Conservation (phyloP, 2,329 filamentous ascomycete species). For the Fusarium brachygibbosum region DNA sequence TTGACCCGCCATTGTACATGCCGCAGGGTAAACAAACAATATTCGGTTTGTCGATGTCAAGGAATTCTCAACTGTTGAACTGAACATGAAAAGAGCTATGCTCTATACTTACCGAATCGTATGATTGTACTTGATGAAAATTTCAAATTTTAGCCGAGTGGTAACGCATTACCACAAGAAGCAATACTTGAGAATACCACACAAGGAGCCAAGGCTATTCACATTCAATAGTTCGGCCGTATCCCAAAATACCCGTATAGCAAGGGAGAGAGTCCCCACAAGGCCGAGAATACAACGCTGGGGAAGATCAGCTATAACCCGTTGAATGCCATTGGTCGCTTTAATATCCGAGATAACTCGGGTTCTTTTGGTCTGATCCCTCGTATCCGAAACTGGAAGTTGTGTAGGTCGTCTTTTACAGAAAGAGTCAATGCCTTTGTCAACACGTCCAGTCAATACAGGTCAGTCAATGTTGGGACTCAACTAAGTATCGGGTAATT, state of each 20-base stretch:
- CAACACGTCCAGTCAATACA: too few species aligned
- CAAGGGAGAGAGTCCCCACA: neutral
- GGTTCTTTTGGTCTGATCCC: neutral
- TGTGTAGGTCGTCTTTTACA: neutral
- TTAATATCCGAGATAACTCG: too few species aligned
- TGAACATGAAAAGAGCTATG: neutral
- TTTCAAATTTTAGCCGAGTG: neutral
- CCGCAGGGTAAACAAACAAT: neutral
- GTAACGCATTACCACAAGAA: neutral
- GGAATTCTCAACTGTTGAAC: too few species aligned
- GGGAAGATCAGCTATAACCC: neutral
- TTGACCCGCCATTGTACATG: neutral
- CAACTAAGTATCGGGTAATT: neutral
- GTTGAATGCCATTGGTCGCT: neutral
- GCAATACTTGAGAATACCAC: neutral
- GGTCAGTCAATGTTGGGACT: neutral
- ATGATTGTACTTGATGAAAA: neutral
- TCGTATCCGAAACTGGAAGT: neutral
- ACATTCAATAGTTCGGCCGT: too few species aligned
- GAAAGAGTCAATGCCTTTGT: neutral
- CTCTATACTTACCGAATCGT: neutral
- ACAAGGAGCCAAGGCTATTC: neutral
- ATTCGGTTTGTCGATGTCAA: too few species aligned
- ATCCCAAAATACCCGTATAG: neutral
- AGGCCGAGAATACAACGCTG: neutral